These are phyloP conservation scores for Nepenthes alata DNA, from an alignment of 179 eudicot genomes.

Conservation along the genomic window DNA sequence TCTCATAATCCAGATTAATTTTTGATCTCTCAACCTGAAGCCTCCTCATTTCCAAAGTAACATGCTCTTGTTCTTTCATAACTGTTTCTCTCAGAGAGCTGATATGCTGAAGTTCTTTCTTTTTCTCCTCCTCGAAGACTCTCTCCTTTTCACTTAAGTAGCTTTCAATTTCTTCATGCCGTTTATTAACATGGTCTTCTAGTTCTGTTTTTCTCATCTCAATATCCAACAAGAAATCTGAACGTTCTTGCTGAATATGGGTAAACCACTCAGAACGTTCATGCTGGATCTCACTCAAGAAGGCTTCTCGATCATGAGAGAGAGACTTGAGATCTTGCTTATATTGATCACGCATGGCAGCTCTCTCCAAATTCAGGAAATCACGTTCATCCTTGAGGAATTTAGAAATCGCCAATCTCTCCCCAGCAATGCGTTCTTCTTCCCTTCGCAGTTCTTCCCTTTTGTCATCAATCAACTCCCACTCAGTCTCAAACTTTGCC, in stretches of 20 bases:
- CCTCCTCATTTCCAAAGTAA: constrained; percentile 48
- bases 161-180: constrained; percentile 80
- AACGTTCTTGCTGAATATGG: constrained; percentile 75
- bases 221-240: constrained; percentile 56
- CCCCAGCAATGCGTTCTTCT: constrained; percentile 59
- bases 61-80: constrained; percentile 52
- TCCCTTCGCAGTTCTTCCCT: constrained; percentile 60
- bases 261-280: constrained; percentile 79
- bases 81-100: constrained; percentile 43
- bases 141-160: constrained; percentile 53
- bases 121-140: constrained; percentile 66
- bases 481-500: constrained; percentile 77
- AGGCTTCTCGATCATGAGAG: constrained; percentile 57
- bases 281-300: constrained; percentile 50
- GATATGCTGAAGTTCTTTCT: constrained; percentile 56
- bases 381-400: constrained; percentile 73
- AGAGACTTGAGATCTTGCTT: constrained; percentile 58
- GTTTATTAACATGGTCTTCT: constrained; percentile 53
- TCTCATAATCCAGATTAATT: constrained; percentile 62
- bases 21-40: constrained; percentile 64
- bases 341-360: constrained; percentile 53
- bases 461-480: constrained; percentile 88
- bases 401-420: constrained; percentile 39
- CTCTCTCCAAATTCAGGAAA: constrained; percentile 64
- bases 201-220: constrained; percentile 70